Percentiles rank a stretch among this genome's conserved stretches.
phyloP scores from a whole-genome alignment of 495 filamentous ascomycete genomes.

The Penicillium herquei region DNA sequence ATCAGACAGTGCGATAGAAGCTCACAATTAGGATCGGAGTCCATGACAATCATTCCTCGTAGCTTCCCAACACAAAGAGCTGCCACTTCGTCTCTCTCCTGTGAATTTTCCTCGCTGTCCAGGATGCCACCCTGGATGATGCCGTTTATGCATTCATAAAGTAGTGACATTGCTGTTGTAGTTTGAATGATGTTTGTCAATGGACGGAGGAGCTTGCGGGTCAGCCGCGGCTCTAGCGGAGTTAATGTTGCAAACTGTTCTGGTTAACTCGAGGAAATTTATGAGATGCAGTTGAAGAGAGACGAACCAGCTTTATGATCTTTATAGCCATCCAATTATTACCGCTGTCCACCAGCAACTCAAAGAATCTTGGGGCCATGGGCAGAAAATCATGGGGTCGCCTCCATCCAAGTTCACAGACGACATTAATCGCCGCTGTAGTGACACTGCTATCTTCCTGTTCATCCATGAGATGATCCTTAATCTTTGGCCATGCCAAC shows the following conservation, averaged over 20 bases:
- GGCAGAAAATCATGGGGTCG: slow-evolving; percentile 92
- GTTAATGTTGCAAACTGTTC: slow-evolving; percentile 89
- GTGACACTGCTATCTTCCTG: slow-evolving; percentile 90
- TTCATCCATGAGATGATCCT: slow-evolving; percentile 88
- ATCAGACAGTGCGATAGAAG: neutral
- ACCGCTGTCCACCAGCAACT: slow-evolving; percentile 83
- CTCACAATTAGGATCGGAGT: slow-evolving; percentile 89
- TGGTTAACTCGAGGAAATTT: slow-evolving; percentile 10
- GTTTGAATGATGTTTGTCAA: slow-evolving; percentile 89
- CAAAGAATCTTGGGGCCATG: slow-evolving; percentile 86
- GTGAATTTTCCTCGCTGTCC: slow-evolving; percentile 68
- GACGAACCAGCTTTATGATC: slow-evolving; percentile 85
- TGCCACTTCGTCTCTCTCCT: slow-evolving; percentile 90
- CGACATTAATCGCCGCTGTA: slow-evolving; percentile 91
- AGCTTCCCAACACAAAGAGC: slow-evolving; percentile 88
- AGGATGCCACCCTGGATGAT: slow-evolving; percentile 96
- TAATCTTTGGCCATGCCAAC: slow-evolving; percentile 93
- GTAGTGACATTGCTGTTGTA: slow-evolving; percentile 90
- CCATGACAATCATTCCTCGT: slow-evolving; percentile 86
- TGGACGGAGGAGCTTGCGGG: slow-evolving; percentile 92
- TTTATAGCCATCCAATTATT: slow-evolving; percentile 99
- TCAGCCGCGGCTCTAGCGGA: slow-evolving; percentile 84
- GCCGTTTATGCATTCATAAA: slow-evolving; percentile 98
- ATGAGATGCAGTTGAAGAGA: neutral
- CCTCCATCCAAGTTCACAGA: slow-evolving; percentile 94